Evolutionary conservation across 768 basidiomycete species (phyloP), one percentile per base, ranked within the genome.

Genomic region (Coprinellus aureogranulatus): DNA sequence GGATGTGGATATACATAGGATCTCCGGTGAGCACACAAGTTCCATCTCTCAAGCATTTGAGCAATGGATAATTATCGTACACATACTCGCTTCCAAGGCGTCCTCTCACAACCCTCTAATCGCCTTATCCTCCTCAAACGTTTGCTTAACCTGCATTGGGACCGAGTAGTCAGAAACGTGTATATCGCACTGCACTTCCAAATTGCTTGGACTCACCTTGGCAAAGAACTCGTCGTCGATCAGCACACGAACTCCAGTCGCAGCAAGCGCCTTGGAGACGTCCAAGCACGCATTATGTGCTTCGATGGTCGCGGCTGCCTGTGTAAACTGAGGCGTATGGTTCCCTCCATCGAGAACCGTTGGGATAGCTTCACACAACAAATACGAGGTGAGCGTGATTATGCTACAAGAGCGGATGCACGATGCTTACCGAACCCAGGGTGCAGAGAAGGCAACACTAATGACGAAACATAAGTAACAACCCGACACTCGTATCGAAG

Each of bases 271-370:
- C 63, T 88, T 89, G 22, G 86, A 82, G 3, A 90, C 78, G 55
- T 83, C 78, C 49, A 92, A 70, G 59, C 83, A 85, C 4, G 85
- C 87, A 26, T 83, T 73, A 60, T 92, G 92, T 0, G 90, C 83
- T 27, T 72, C 74, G 2, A 74, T 67, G 0, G 83, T 86, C 0
- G 81, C 77, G 0, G 89, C 89, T 0, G 89, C 74, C 20, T 81
- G 70, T n/a, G 81, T 72, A 66, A 93, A 93, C 12, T 74, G 84
- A 2, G 71, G 72, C 0, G 92, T 92, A 62, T 93, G 92, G 64
- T 92, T 92, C 8, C 90, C 90, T 11, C 90, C 91, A 61, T 84
- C 77, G 0, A 73, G 67, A 22, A 83, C 75, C 0, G 88, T 90
- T 2, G 91, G 92, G 41, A 93, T 93, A 11, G 88, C 90, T 91